A percentile compares a stretch with the other conserved stretches of the same genome.
Conservation (phyloP, 2,329 filamentous ascomycete species). For the Chalara sp. region DNA sequence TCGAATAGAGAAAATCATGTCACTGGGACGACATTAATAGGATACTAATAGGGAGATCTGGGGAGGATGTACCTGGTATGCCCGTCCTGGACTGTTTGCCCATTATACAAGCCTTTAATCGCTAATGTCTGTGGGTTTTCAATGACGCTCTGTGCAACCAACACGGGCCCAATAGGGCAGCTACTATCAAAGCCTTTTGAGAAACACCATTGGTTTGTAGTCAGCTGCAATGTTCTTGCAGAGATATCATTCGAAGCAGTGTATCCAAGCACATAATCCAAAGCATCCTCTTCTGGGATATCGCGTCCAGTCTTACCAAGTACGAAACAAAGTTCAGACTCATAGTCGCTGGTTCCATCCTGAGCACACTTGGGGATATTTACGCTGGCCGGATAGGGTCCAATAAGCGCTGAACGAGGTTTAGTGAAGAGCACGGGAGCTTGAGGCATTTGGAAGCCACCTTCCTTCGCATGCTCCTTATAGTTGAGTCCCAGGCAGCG, state of each 20-base stretch:
- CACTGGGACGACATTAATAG: constrained; percentile 16
- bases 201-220: not conserved
- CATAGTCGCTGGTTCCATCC: not conserved
- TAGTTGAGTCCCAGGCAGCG: too few species aligned
- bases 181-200: not conserved
- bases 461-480: too few species aligned
- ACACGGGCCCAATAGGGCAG: constrained; percentile 28
- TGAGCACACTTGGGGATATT: not conserved
- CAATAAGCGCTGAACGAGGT: not conserved
- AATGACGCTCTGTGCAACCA: constrained; percentile 24
- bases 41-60: not conserved
- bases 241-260: not conserved
- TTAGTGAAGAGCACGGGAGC: not conserved
- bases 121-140: constrained; percentile 22
- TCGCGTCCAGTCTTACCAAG: not conserved
- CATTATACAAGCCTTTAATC: constrained; percentile 39
- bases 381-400: not conserved
- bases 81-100: constrained; percentile 42
- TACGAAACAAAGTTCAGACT: not conserved
- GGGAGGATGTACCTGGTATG: constrained; percentile 29
- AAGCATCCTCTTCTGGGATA: not conserved
- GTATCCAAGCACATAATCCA: not conserved
- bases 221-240: not conserved
- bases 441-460: not conserved
- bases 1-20: constrained; percentile 40